Evolutionary conservation across 441 rosid genomes (phyloP), one percentile per base, ranked within the genome.

Genomic region (Adansonia gregorii): DNA sequence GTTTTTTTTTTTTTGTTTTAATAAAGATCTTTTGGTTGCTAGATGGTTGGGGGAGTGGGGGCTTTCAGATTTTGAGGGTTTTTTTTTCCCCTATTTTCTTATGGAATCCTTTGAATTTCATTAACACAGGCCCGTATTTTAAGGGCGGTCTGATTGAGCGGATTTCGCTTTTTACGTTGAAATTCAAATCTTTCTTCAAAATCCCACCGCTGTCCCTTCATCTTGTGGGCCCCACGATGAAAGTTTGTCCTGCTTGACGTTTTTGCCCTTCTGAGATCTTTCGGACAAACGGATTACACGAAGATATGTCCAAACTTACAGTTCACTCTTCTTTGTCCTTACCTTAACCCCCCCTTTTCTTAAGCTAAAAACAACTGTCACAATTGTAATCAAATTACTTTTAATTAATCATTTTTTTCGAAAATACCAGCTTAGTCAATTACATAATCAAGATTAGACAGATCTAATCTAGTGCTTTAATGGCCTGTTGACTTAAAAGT

Each of bases 151-250:
- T 24, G 60, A 27, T n/a, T 4, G 7, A 17, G 55, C 4, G 52
- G 15, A 24, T 27, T 60, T 39, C 48, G 10, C 43, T 52, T 76
- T 59, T 73, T 78, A 41, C 83, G 64, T 82, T 72, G 48, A 73
- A 88, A 81, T 91, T 87, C 88, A 88, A 89, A 88, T 85, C 84
- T 83, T 84, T 81, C 67, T 73, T 59, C 24, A 0, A 64, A 87
- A 86, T 91, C 14, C 87, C 92, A 80, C 93, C 92, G 87, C 94
- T 87, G 65, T 84, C 89, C 89, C 91, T 80, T 61, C 11, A 22
- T 51, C 0, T 1, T 0, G 7, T 76, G 63, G 78, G 67, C 19
- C 81, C 82, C 81, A 51, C 48, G 0, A 0, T 12, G 22, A 31
- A 10, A 19, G 0, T 5, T 63, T 24, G 15, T 0, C 0, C 2